A percentile compares a stretch with the other conserved stretches of the same genome.
These are phyloP conservation scores for Chionographis japonica DNA, from an alignment of 106 monocot genomes.

Conservation along the genomic window DNA sequence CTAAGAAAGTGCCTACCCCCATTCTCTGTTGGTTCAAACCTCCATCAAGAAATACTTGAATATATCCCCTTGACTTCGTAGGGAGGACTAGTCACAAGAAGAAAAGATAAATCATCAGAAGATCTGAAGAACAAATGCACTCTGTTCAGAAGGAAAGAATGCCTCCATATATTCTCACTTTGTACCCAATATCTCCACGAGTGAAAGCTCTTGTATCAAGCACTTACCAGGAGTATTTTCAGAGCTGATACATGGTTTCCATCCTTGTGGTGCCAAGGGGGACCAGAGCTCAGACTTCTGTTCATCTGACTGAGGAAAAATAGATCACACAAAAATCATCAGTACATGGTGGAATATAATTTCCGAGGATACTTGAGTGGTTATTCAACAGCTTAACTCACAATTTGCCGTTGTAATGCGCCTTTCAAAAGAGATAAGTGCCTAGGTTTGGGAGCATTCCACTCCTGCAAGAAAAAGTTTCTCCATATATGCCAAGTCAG, in stretches of 20 bases:
- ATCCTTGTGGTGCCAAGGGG: slow-evolving; percentile 58
- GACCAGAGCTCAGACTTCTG: slow-evolving; percentile 67
- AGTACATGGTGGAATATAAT: not conserved
- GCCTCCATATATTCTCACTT: too few species aligned
- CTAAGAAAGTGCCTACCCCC: slow-evolving; percentile 55
- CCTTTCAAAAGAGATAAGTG: slow-evolving; percentile 68
- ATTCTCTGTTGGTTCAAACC: slow-evolving; percentile 95
- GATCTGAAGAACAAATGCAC: not conserved
- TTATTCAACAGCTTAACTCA: slow-evolving; percentile 29
- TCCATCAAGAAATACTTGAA: slow-evolving; percentile 96
- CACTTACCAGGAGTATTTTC: slow-evolving; percentile 33
- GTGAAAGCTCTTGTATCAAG: slow-evolving; percentile 4
- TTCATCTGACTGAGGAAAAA: slow-evolving; percentile 40
- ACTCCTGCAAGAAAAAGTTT: slow-evolving; percentile 51
- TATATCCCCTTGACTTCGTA: slow-evolving; percentile 53
- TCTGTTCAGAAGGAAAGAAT: not conserved
- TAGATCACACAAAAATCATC: not conserved
- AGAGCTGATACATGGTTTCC: slow-evolving; percentile 52
- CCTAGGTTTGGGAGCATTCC: slow-evolving; percentile 78
- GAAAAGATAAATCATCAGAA: not conserved
- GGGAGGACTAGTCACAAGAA: slow-evolving; percentile 32
- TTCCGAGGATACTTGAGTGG: not conserved
- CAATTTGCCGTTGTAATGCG: slow-evolving; percentile 57
- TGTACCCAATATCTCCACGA: too few species aligned
- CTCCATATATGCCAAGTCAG: not conserved